These are phyloP conservation scores for Populus alba DNA, from an alignment of 345 rosid genomes.

Conservation along the genomic window DNA sequence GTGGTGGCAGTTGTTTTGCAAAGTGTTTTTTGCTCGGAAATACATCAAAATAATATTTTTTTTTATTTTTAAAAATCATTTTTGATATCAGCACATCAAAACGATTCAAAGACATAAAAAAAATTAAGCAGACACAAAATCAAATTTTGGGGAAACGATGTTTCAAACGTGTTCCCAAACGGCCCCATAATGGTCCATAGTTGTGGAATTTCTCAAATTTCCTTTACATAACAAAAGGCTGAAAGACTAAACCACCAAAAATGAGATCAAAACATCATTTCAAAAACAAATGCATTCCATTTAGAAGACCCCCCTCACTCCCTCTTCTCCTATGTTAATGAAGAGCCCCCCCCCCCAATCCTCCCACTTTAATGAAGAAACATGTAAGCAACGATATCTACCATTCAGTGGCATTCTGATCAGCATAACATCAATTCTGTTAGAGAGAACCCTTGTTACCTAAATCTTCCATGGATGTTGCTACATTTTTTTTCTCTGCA, in stretches of 20 bases:
- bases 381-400: background rate
- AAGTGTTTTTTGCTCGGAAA: no score
- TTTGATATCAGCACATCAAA: no score
- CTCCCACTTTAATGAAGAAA: background rate
- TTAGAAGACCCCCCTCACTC: background rate
- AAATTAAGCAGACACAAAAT: no score
- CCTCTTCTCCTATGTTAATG: background rate
- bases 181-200: background rate
- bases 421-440: background rate
- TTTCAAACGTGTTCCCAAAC: no score
- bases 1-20: no score
- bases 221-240: background rate
- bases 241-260: background rate
- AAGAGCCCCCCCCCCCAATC: background rate
- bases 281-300: background rate
- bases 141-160: no score
- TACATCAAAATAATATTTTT: no score
- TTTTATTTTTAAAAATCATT: no score
- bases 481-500: conserved; percentile 48
- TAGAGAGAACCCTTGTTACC: conserved; percentile 34
- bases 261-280: background rate
- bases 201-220: background rate
- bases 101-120: no score
- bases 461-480: conserved; percentile 88
- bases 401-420: background rate